These are phyloP conservation scores for Aspergillus awamori DNA, from an alignment of 2,329 filamentous ascomycete genomes.

Conservation along the genomic window DNA sequence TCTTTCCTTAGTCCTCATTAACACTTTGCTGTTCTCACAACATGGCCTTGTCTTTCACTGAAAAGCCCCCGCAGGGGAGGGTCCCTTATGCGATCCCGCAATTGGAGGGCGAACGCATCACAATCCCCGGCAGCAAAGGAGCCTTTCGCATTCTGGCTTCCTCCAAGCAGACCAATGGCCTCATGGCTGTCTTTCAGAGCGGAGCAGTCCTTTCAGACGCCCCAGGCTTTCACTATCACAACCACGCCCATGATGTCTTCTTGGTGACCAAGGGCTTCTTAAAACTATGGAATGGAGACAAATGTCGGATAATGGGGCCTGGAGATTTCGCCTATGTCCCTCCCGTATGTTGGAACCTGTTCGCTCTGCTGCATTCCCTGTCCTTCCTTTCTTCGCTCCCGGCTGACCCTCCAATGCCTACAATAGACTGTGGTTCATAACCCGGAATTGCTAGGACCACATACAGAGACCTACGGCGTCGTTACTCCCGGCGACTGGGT, in stretches of 20 bases:
- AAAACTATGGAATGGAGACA: conserved; percentile 62
- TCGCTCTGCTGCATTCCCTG: neutral
- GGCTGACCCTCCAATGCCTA: neutral
- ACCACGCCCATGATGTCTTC: conserved; percentile 61
- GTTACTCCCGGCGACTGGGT: conserved; percentile 63
- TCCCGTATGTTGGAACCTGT: conserved; percentile 45
- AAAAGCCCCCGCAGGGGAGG: conserved; percentile 42
- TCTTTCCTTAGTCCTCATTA: neutral
- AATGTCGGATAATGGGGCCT: conserved; percentile 56
- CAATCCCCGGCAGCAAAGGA: conserved; percentile 57
- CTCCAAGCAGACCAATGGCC: conserved; percentile 54
- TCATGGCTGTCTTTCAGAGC: conserved; percentile 56
- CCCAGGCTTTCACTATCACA: conserved; percentile 60
- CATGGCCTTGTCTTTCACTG: conserved; percentile 31
- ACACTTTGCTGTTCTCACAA: neutral
- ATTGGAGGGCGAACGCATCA: conserved; percentile 55
- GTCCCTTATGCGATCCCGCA: conserved; percentile 53
- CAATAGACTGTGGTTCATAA: conserved; percentile 56
- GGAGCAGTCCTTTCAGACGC: conserved; percentile 47
- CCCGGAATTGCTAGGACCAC: conserved; percentile 57
- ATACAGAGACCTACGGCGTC: conserved; percentile 58
- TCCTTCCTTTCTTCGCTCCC: neutral
- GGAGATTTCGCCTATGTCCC: conserved; percentile 63
- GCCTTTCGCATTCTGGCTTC: conserved; percentile 56
- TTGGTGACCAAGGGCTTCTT: conserved; percentile 58